Evolutionary conservation across 2,329 filamentous ascomycete species (phyloP).

Genomic region (Neoscytalidium dimidiatum): DNA sequence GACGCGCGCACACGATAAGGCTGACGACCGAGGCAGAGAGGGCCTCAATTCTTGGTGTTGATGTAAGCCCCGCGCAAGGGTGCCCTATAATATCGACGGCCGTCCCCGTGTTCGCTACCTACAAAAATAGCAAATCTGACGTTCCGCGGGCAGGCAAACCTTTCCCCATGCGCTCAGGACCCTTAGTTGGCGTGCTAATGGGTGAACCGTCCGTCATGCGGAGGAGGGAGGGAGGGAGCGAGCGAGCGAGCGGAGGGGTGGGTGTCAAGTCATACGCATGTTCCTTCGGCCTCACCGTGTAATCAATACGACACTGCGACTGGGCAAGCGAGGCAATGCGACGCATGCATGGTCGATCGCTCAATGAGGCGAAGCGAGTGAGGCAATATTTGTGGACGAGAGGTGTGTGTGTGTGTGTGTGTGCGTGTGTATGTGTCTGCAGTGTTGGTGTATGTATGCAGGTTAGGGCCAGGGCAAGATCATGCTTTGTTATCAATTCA

Average conservation of each 20-base stretch:
- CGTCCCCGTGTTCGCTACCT: not conserved
- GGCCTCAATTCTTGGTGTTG: not conserved
- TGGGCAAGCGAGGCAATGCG: constrained; percentile 5
- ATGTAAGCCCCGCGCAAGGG: constrained; percentile 8
- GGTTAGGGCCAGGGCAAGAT: not conserved
- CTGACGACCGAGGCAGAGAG: not conserved
- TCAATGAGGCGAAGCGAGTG: constrained; percentile 2
- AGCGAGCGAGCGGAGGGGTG: no score
- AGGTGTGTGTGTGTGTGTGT: no score
- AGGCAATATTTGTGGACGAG: constrained; percentile 17
- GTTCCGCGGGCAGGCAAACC: not conserved
- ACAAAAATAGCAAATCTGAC: constrained; percentile 2
- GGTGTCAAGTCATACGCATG: constrained; percentile 9
- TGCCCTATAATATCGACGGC: not conserved
- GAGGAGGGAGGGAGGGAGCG: not conserved
- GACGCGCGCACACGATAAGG: constrained; percentile 10
- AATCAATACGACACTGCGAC: constrained; percentile 11
- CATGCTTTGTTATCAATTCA: not conserved
- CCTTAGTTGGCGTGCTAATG: constrained; percentile 12
- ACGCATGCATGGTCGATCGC: constrained; percentile 9
- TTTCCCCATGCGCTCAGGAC: not conserved
- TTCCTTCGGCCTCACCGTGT: constrained; percentile 1
- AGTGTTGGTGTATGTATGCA: no score
- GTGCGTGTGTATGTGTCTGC: no score
- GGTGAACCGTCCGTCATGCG: not conserved